Base-by-base conservation (phyloP, 768 basidiomycete genomes). In the Amanita rubescens region DNA sequence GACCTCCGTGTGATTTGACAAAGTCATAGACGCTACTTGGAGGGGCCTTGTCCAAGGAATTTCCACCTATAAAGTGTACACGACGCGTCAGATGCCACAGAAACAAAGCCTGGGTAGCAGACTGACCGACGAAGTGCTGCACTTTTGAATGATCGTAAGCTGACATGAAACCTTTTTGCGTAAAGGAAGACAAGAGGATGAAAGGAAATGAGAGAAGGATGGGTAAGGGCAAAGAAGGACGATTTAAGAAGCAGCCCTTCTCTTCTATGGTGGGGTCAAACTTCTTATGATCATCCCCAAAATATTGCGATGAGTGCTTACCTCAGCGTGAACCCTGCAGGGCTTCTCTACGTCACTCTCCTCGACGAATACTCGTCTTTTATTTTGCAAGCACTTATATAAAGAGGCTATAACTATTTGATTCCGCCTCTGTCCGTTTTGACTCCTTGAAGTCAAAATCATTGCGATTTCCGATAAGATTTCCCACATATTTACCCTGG, bases 1-100 rank as follows among this genome's bases (percentile, higher is more conserved):
- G 96, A 54, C 96, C 96, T 9, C 94, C 94, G 67, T 94, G 76
- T 46, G 74, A 72, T 65, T 87, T 85, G 33, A 98, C 94, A 69
- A 95, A 99, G 72, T 97, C 94, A 58, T 83, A 77, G 38, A 99
- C 84, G 56, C 77, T 79, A 51, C 90, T 81, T 24, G 85, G 75
- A 24, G 86, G 74, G 27, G 94, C 94, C 56, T 80, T 85, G 56
- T 94, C 90, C 57, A 99, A 66, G 27, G 90, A 83, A 72, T 97
- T 97, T 57, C 92, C 94, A 63, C 96, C 96, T 97, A 64, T n/a
- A 49, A 50, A 57, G 38, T 14, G 27, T 3, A 49, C 52, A 62
- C 42, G 55, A 51, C 45, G 42, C 49, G 39, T 56, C 42, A 24
- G 22, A 37, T 20, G 56, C 59, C 42, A 33, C 55, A 53, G 54